Evolutionary conservation across 805 yeast genomes (phyloP).

Genomic region (Yarrowia sp.): DNA sequence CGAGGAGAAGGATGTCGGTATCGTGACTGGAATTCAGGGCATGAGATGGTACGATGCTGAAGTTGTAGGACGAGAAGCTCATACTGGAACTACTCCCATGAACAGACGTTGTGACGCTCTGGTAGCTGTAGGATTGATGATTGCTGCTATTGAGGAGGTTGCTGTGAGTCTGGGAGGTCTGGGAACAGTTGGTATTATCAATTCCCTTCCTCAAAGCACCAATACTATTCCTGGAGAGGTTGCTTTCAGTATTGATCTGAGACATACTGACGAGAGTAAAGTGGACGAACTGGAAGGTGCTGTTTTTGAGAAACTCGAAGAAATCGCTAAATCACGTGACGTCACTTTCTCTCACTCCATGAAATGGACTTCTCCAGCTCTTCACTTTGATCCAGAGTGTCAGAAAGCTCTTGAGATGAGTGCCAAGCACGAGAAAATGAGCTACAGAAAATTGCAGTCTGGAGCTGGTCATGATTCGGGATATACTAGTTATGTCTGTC

Average conservation of each 20-base stretch:
- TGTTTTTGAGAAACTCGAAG: conserved; percentile 40
- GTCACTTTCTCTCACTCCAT: conserved; percentile 42
- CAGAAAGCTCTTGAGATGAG: conserved; percentile 52
- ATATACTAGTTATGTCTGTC: conserved; percentile 52
- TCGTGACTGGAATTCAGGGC: conserved; percentile 67
- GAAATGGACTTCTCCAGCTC: conserved; percentile 54
- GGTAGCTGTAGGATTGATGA: conserved; percentile 56
- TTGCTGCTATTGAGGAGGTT: conserved; percentile 53
- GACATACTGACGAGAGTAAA: conserved; percentile 50
- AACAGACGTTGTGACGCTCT: conserved; percentile 59
- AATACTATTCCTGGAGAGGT: conserved; percentile 67
- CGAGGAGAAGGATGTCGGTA: conserved; percentile 55
- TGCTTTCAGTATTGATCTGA: conserved; percentile 57
- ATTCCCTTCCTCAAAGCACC: conserved; percentile 57
- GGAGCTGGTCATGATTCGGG: conserved; percentile 80
- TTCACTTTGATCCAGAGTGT: conserved; percentile 54
- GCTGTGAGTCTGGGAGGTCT: conserved; percentile 54
- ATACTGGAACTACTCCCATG: conserved; percentile 74
- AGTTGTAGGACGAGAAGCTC: conserved; percentile 64
- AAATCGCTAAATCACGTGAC: conserved; percentile 37
- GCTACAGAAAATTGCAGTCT: conserved; percentile 37
- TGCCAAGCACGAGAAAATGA: conserved; percentile 39
- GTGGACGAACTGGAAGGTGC: conserved; percentile 42
- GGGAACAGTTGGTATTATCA: conserved; percentile 58
- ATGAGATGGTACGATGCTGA: conserved; percentile 58